Evolutionary conservation across 345 rosid species (phyloP), one percentile per base, ranked within the genome.

Genomic region (Ceriops decandra): DNA sequence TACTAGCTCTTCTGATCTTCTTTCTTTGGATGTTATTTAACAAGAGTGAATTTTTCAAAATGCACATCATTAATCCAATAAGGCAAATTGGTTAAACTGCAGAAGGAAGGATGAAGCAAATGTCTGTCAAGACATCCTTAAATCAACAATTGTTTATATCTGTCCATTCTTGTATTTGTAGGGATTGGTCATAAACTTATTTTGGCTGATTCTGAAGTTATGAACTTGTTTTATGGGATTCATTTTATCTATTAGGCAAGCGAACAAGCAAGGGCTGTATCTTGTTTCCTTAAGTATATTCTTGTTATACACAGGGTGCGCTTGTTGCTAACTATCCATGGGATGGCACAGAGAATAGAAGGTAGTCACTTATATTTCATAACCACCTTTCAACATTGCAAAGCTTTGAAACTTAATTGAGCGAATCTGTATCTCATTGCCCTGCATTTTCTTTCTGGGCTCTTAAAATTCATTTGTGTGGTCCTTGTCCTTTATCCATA

Each of bases 311-410:
- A 53, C 87, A 95, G 99, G 99, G 99, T 70, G 96, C 98, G 24
- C 88, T 90, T 52, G 98, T 90, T 56, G 99, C 98, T 80, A 95
- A 95, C 79, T 88, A 91, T 83, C 99, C 99, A 15, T 91, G 99
- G 99, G 99, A 91, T 82, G 96, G 93, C 58, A 88, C 93, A 1
- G 78, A 68, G 76, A 90, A 95, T 76, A 82, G 64, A 78, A 81
- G 92, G 99, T 91, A 80, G 68, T 63, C 56, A 49, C 66, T 33
- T 61, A 15, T 42, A 42, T 42, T 42, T 42, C 17, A 13, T 13
- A 42, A 15, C 19, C 15, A 42, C 49, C 17, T 5, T 42, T 13
- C 19, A 3, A 3, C 17, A 42, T 3, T 42, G 49, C 49, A 42
- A 42, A 42, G 16, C 4, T 42, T 42, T 42, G 49, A 5, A 13